These are phyloP conservation scores for Xanthoconium stramineum DNA, from an alignment of 768 basidiomycete genomes.

Conservation along the genomic window DNA sequence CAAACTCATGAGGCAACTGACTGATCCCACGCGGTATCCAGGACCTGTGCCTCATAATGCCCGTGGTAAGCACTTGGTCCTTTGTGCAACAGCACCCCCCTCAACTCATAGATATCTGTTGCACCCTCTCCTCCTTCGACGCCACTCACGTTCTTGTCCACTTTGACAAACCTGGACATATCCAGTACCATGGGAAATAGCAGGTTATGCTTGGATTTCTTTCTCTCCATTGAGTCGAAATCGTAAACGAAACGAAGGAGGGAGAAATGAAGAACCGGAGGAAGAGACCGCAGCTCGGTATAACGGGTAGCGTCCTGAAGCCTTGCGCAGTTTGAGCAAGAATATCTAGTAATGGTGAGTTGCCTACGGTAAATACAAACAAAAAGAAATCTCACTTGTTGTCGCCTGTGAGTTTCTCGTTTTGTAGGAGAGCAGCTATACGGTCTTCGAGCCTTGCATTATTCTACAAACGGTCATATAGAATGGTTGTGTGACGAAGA, in stretches of 20 bases:
- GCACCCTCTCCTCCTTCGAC: conserved; percentile 14
- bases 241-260: conserved; percentile 93
- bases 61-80: conserved; percentile 91
- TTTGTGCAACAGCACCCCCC: conserved; percentile 85
- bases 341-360: conserved; percentile 51
- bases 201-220: conserved; percentile 81
- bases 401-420: conserved; percentile 75
- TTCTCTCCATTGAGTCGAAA: conserved; percentile 69
- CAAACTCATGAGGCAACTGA: not conserved
- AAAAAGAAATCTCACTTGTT: conserved; percentile 56
- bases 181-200: conserved; percentile 72
- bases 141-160: conserved; percentile 24
- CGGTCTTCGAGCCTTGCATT: conserved; percentile 73
- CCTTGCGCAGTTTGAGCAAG: conserved; percentile 68
- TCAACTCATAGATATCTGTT: conserved; percentile 67
- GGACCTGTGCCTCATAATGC: conserved; percentile 85
- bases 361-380: not conserved
- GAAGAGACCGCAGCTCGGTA: conserved; percentile 65
- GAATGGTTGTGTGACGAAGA: not conserved
- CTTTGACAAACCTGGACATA: conserved; percentile 62
- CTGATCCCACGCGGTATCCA: conserved; percentile 58
- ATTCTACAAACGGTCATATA: conserved; percentile 40
- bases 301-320: conserved; percentile 80
- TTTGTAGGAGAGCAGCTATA: conserved; percentile 58
- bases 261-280: conserved; percentile 89